Percentiles rank a stretch among this genome's conserved stretches.
Conservation (phyloP, 345 rosid species). For the Hibiscus mutabilis region DNA sequence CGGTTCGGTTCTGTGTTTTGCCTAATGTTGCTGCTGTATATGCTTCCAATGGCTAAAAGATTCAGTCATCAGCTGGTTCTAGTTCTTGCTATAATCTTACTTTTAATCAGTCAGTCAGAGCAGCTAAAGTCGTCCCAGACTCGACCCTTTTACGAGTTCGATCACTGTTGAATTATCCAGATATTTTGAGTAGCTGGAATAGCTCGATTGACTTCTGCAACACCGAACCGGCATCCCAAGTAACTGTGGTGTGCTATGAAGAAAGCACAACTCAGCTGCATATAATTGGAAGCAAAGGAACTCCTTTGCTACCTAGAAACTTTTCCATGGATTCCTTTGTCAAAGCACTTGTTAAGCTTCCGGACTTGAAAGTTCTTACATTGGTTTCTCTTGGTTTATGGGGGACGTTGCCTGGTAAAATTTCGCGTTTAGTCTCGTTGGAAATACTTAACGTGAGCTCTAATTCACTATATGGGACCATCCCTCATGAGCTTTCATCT, state of each 20-base stretch:
- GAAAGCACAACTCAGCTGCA: slow-evolving; percentile 75
- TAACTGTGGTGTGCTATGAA: slow-evolving; percentile 83
- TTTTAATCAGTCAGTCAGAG: slow-evolving; percentile 37
- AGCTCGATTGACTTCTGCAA: slow-evolving; percentile 75
- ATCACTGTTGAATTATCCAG: slow-evolving; percentile 55
- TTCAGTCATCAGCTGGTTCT: slow-evolving; percentile 27
- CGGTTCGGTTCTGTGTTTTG: neutral
- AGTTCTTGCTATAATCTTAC: slow-evolving; percentile 28
- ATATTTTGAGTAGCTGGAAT: slow-evolving; percentile 63
- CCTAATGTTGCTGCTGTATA: neutral
- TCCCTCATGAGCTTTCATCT: slow-evolving; percentile 61
- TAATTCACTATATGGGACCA: slow-evolving; percentile 53
- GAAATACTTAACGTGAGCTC: slow-evolving; percentile 88
- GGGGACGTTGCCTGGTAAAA: slow-evolving; percentile 77
- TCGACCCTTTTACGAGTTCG: slow-evolving; percentile 64
- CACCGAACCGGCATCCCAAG: slow-evolving; percentile 46
- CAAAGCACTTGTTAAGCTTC: slow-evolving; percentile 65
- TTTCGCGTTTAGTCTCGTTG: slow-evolving; percentile 51
- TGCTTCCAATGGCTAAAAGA: slow-evolving; percentile 34
- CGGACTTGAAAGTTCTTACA: slow-evolving; percentile 73
- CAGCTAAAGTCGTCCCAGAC: slow-evolving; percentile 73
- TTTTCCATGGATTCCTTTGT: slow-evolving; percentile 77
- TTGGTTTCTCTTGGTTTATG: slow-evolving; percentile 82
- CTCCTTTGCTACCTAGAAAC: slow-evolving; percentile 46
- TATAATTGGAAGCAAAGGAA: slow-evolving; percentile 48